phyloP scores from a whole-genome alignment of 495 filamentous ascomycete genomes.

The Neurospora tetraspora region DNA sequence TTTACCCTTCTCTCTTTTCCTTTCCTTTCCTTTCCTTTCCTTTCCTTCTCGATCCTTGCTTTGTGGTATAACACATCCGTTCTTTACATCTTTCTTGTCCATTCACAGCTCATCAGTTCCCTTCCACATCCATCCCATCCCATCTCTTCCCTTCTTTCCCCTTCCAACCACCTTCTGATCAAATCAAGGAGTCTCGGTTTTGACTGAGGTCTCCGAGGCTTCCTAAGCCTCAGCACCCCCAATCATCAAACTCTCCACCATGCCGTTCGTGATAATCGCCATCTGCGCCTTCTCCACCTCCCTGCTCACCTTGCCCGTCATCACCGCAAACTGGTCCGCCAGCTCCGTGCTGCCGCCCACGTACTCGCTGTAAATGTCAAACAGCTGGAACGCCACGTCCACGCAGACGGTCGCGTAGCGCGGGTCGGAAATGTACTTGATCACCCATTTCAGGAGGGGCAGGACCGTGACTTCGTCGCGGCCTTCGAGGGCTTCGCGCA shows the following conservation, averaged over 20 bases:
- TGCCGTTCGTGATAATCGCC: conserved; percentile 67
- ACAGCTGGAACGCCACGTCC: conserved; percentile 66
- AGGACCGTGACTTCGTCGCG: conserved; percentile 76
- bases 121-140: background rate
- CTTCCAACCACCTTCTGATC: background rate
- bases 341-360: conserved; percentile 65
- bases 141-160: background rate
- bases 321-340: conserved; percentile 49
- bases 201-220: background rate
- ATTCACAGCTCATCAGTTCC: background rate
- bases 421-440: conserved; percentile 67
- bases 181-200: background rate
- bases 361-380: conserved; percentile 81
- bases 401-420: conserved; percentile 66
- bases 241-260: conserved; percentile 66
- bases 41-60: background rate
- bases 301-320: conserved; percentile 57
- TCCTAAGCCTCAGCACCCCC: conserved; percentile 8
- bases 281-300: conserved; percentile 76
- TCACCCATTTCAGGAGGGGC: conserved; percentile 75
- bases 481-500: conserved; percentile 67
- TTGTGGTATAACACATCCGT: background rate
- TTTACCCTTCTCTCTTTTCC: background rate
- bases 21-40: background rate
- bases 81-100: background rate